Evolutionary conservation across 129 eudicot genomes (phyloP).

Genomic region (Cynara cardunculus): DNA sequence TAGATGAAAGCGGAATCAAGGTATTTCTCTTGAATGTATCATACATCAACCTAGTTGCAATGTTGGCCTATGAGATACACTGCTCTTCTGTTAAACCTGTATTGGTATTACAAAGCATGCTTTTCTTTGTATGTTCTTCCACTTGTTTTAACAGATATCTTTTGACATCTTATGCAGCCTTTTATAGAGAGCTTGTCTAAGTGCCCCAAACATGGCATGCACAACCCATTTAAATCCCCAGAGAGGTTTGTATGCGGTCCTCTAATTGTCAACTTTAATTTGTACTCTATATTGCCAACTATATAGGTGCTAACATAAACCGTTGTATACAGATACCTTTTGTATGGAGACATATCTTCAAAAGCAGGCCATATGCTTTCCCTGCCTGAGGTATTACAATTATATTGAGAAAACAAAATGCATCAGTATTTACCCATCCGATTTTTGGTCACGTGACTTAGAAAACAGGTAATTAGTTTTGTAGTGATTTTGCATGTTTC

Average conservation of each 20-base stretch:
- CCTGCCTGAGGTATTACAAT: conserved; percentile 64
- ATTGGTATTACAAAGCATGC: background rate
- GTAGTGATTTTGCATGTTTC: background rate
- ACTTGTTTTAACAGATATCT: background rate
- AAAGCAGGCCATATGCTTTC: conserved; percentile 88
- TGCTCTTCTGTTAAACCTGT: background rate
- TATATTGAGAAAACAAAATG: background rate
- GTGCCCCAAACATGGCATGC: conserved; percentile 91
- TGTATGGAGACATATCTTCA: conserved; percentile 83
- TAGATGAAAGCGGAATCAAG: conserved; percentile 68
- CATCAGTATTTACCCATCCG: background rate
- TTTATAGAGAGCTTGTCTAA: conserved; percentile 86
- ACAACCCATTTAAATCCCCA: conserved; percentile 89
- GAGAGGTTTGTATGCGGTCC: conserved; percentile 55
- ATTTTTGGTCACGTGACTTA: background rate
- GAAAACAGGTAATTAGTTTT: background rate
- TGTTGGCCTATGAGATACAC: background rate
- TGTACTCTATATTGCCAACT: background rate
- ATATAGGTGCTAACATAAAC: background rate
- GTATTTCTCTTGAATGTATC: conserved; percentile 25
- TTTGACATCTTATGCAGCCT: conserved; percentile 56
- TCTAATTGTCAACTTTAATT: background rate
- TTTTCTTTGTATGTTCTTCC: background rate
- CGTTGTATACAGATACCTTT: conserved; percentile 59
- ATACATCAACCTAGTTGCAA: background rate